These are phyloP conservation scores for Nemania diffusa DNA, from an alignment of 2,329 filamentous ascomycete species.

Conservation along the genomic window DNA sequence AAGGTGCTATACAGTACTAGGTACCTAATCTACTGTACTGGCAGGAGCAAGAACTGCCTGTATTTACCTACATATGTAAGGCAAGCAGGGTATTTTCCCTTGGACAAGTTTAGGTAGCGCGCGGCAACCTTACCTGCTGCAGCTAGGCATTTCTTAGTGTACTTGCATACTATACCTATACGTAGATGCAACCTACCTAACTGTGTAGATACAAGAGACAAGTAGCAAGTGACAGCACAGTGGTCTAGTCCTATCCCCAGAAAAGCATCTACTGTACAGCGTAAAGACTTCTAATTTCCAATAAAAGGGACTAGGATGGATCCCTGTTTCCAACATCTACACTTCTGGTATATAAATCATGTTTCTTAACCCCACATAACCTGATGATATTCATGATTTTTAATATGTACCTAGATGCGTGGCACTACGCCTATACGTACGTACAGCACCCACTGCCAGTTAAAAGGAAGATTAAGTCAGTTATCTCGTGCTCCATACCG, in stretches of 20 bases:
- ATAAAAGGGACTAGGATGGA: neutral
- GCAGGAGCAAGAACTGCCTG: neutral
- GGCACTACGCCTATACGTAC: no score
- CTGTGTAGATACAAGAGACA: no score
- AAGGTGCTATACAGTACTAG: neutral
- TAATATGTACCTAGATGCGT: no score
- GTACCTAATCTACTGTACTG: neutral
- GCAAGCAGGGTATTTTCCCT: no score
- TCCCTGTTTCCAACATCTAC: neutral
- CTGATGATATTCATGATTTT: neutral
- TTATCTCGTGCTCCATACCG: no score
- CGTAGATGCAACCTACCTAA: no score
- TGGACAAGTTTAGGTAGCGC: neutral
- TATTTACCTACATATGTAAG: neutral
- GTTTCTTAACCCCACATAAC: neutral
- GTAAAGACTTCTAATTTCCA: neutral
- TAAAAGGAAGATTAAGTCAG: no score
- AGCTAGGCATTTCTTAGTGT: no score
- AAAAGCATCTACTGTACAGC: neutral
- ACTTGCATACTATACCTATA: no score
- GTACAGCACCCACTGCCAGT: no score
- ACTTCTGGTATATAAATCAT: neutral
- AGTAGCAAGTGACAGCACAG: neutral
- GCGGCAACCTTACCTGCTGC: constrained; percentile 2
- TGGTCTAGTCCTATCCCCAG: neutral